Evolutionary conservation across 1,284 basidiomycete species (phyloP).

Genomic region (Marasmius tenuissimus): DNA sequence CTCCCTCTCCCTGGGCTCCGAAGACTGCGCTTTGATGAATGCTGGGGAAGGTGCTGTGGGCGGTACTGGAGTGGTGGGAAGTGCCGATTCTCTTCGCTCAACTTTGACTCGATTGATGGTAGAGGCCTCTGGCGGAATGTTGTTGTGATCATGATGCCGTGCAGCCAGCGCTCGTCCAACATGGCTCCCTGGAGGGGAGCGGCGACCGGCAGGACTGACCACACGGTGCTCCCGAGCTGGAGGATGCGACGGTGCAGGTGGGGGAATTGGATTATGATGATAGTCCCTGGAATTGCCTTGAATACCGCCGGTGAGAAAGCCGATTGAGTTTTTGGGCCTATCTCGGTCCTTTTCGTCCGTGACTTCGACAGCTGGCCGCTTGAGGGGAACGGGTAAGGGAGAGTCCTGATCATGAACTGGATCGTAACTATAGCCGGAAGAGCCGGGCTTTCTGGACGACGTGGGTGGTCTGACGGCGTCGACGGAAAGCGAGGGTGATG

Average conservation of each 20-base stretch:
- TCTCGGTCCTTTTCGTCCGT: background rate
- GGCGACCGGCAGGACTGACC: constrained; percentile 23
- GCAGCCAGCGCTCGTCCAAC: constrained; percentile 43
- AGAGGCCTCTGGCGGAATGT: constrained; percentile 1
- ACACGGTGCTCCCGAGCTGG: constrained; percentile 7
- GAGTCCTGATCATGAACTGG: constrained; percentile 13
- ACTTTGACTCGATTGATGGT: constrained; percentile 9
- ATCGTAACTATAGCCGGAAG: constrained; percentile 10
- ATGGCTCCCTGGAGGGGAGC: constrained; percentile 46
- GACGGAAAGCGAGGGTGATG: background rate
- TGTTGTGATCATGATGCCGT: constrained; percentile 25
- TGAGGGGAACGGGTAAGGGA: background rate
- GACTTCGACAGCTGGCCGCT: background rate
- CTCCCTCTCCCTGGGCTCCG: background rate
- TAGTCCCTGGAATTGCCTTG: background rate
- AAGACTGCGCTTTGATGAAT: constrained; percentile 1
- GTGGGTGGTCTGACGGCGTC: background rate
- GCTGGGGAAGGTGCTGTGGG: background rate
- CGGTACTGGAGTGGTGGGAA: constrained; percentile 1
- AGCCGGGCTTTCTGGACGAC: constrained; percentile 6
- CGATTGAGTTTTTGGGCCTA: constrained; percentile 1
- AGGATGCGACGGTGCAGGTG: background rate
- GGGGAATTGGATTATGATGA: background rate
- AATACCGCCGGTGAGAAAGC: constrained; percentile 1
- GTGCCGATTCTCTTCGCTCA: constrained; percentile 12